phyloP scores from a whole-genome alignment of 2,329 filamentous ascomycete genomes.

The Orbilia brochopaga region DNA sequence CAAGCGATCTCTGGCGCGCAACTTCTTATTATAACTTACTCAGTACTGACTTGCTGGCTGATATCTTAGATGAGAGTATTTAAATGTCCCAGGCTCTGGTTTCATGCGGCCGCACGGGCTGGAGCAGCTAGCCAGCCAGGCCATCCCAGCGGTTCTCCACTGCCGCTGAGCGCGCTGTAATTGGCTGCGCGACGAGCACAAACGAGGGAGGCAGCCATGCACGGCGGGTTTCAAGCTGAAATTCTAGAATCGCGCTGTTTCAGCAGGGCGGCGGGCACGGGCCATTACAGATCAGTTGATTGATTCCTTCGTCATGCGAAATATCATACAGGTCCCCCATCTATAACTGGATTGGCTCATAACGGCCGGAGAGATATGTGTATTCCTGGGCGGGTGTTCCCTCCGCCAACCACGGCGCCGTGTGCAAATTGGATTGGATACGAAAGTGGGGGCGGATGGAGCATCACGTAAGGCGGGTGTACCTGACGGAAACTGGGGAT shows the following conservation, averaged over 20 bases:
- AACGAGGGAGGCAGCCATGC: background rate
- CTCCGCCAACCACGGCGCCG: background rate
- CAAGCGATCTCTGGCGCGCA: no score
- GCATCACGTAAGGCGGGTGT: no score
- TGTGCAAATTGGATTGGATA: no score
- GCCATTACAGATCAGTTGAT: background rate
- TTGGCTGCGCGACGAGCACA: background rate
- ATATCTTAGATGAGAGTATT: background rate
- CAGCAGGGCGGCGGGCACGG: background rate
- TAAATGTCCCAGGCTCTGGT: background rate
- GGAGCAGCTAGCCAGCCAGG: background rate
- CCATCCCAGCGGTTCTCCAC: background rate
- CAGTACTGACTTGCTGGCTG: background rate
- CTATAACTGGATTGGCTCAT: background rate
- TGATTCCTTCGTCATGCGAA: background rate
- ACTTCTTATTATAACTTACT: background rate
- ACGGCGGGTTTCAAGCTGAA: background rate
- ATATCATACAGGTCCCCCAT: constrained; percentile 1
- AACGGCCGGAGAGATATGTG: background rate
- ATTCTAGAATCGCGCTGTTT: background rate
- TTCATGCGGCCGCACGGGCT: background rate
- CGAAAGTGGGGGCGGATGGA: no score
- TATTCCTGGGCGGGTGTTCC: background rate
- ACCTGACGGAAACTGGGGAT: background rate
- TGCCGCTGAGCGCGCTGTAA: background rate